These are phyloP conservation scores for Phoma sp. DNA, from an alignment of 2,329 filamentous ascomycete species.

Conservation along the genomic window DNA sequence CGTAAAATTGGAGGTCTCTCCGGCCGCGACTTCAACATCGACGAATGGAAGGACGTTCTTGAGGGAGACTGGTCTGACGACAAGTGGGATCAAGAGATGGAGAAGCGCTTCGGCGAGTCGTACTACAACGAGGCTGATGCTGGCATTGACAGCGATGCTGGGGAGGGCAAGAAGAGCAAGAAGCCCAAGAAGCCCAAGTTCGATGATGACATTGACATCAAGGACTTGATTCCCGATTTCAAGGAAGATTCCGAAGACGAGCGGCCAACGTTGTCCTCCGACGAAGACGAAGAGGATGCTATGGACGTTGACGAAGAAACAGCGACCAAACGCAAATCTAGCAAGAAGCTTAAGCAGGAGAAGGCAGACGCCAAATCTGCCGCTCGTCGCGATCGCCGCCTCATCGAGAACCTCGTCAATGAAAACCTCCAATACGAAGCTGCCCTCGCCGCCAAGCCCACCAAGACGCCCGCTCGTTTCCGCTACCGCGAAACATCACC, in stretches of 20 bases:
- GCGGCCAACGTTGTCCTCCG: conserved; percentile 70
- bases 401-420: conserved; percentile 86
- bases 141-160: conserved; percentile 37
- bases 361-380: conserved; percentile 68
- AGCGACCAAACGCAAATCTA: conserved; percentile 48
- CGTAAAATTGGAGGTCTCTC: conserved; percentile 84
- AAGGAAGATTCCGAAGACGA: conserved; percentile 73
- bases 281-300: conserved; percentile 50
- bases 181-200: conserved; percentile 84
- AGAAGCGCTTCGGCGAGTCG: conserved; percentile 81
- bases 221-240: conserved; percentile 86
- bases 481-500: conserved; percentile 95
- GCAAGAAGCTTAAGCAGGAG: conserved; percentile 56
- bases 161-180: conserved; percentile 57
- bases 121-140: conserved; percentile 80
- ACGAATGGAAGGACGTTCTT: conserved; percentile 84
- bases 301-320: conserved; percentile 47
- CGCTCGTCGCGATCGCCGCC: conserved; percentile 78
- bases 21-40: conserved; percentile 70
- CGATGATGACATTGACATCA: conserved; percentile 98
- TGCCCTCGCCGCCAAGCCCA: conserved; percentile 58
- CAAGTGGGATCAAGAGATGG: conserved; percentile 91
- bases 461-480: conserved; percentile 66
- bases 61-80: conserved; percentile 89
- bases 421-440: conserved; percentile 76